Evolutionary conservation across 176 grass and related monocot genomes (phyloP), one percentile per base, ranked within the genome.

Genomic region (Saccharum spontaneum): DNA sequence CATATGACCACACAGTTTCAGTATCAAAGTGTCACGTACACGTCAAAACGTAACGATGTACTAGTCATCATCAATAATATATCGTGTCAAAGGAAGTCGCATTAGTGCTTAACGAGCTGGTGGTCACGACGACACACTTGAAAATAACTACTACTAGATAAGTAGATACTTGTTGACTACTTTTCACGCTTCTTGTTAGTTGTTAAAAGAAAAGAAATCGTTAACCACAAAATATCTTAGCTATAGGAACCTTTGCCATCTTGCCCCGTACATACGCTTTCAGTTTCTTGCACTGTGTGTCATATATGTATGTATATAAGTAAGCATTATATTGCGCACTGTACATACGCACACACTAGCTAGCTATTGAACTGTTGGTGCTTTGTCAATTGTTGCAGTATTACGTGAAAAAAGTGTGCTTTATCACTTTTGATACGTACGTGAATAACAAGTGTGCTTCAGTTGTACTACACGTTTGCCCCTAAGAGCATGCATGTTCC

Each of bases 71-170:
- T 78, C 17, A 31, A 4, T 1, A 38, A 28, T 31, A 1, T 18
- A 10, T 70, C 13, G n/a, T 57, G 65, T 54, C 45, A 54, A 39
- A 24, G 46, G 43, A 37, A 23, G 31, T 75, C 23, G 10, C 44
- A 26, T 26, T 69, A 81, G 66, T 81, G 79, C 79, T 81, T 39
- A 81, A 81, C 46, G 79, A 55, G 64, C 48, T 70, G 64, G 65
- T 13, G 17, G 11, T 30, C 61, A 64, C 61, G 10, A 12, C 30
- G 26, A 79, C 45, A 52, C 45, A 49, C 70, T 28, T 28, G 13
- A 24, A 73, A 14, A 50, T 18, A 33, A 17, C 3, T 28, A 28
- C 28, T 28, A 28, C 28, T 17, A 8, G 12, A 62, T 24, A 26
- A 62, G n/a, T 26, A 62, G 60, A 63, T 26, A 14, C 28, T 63